Evolutionary conservation across 2,329 filamentous ascomycete genomes (phyloP).

Genomic region (Chaetomium globosum): DNA sequence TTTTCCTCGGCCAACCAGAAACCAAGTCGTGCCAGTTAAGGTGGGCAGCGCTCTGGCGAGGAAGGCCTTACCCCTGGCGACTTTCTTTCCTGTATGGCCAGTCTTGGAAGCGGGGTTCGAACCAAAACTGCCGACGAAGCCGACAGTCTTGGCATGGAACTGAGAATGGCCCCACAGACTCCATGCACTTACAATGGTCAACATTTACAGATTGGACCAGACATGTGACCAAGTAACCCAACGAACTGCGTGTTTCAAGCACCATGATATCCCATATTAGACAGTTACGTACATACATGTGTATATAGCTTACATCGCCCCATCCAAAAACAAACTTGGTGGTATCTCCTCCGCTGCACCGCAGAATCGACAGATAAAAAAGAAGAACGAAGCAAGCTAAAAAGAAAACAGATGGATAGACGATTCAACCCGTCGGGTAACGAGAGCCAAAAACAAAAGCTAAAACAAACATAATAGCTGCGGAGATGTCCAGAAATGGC

Average conservation of each 20-base stretch:
- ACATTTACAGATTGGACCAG: too few relatives aligned
- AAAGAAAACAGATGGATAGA: background rate
- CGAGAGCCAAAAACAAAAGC: conserved; percentile 6
- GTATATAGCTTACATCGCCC: conserved; percentile 7
- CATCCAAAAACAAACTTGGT: conserved; percentile 20
- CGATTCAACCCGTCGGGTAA: background rate
- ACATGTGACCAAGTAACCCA: background rate
- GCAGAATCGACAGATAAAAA: conserved; percentile 13
- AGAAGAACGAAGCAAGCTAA: conserved; percentile 1
- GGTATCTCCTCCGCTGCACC: conserved; percentile 31
- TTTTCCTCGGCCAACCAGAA: background rate
- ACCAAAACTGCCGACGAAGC: background rate
- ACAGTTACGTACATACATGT: conserved; percentile 21
- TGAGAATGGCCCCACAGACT: too few relatives aligned
- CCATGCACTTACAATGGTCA: too few relatives aligned
- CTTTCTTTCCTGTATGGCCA: background rate
- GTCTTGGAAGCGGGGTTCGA: background rate
- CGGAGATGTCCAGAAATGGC: background rate
- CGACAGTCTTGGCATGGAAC: background rate
- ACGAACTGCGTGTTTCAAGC: background rate
- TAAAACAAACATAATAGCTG: background rate
- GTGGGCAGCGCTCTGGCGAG: background rate
- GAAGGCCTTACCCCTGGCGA: background rate
- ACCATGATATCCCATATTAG: conserved; percentile 17
- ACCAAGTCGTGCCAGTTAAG: background rate